Conservation (phyloP, 2,329 filamentous ascomycete species). For the Pseudogymnoascus sp. region DNA sequence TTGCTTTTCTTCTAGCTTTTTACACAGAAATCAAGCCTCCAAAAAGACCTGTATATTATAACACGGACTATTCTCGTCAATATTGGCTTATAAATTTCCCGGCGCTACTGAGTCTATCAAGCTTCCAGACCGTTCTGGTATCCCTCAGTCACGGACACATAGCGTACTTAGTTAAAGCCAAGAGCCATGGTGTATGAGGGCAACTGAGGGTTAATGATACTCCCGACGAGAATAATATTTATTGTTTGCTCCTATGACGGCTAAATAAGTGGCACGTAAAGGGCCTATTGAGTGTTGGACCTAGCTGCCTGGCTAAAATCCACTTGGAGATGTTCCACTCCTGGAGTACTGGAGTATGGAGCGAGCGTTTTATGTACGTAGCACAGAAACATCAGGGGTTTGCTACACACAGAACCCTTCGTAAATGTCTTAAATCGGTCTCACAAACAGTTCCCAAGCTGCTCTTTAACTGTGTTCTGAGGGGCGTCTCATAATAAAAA, state of each 20-base stretch:
- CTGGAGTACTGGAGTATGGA: not conserved
- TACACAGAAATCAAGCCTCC: not conserved
- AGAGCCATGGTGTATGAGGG: not conserved
- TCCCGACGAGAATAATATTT: not conserved
- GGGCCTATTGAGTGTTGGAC: not conserved
- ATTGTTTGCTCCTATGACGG: not conserved
- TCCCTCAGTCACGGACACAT: not conserved
- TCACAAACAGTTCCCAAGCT: not conserved
- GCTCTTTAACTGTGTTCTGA: not conserved
- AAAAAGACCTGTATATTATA: not conserved
- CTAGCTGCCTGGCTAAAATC: not conserved
- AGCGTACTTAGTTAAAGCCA: not conserved
- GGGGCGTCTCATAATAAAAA: not conserved
- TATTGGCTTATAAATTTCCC: conserved; percentile 3
- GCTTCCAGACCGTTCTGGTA: conserved; percentile 4
- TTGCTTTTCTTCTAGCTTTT: not conserved
- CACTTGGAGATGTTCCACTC: not conserved
- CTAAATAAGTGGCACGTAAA: not conserved
- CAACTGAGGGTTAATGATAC: not conserved
- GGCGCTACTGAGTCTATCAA: not conserved
- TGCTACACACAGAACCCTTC: not conserved
- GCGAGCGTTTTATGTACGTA: not conserved
- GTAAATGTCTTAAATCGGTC: not conserved
- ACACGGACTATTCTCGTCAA: not conserved
- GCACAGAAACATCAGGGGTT: conserved; percentile 1